These are phyloP conservation scores for Cladosporium sp. DNA, from an alignment of 2,329 filamentous ascomycete genomes.

Conservation along the genomic window DNA sequence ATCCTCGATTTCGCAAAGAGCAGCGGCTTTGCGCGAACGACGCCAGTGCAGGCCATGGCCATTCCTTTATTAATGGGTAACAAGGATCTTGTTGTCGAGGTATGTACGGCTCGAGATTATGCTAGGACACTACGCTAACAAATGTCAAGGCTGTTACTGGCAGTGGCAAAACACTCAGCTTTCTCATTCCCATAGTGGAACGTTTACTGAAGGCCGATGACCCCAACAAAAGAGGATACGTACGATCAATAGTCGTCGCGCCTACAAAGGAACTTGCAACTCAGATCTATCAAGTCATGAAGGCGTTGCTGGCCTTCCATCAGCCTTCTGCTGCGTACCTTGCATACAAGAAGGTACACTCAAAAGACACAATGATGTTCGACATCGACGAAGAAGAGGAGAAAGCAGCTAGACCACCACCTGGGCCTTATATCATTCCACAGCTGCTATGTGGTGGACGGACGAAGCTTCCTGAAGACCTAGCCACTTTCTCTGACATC, in stretches of 20 bases:
- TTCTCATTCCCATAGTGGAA: constrained; percentile 77
- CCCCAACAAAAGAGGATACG: constrained; percentile 81
- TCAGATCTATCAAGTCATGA: constrained; percentile 81
- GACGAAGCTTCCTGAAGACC: constrained; percentile 76
- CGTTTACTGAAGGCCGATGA: constrained; percentile 75
- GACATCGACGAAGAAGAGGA: constrained; percentile 39
- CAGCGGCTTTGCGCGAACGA: constrained; percentile 85
- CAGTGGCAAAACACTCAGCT: constrained; percentile 85
- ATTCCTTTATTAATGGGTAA: constrained; percentile 84
- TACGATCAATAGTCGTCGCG: constrained; percentile 86
- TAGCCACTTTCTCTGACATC: constrained; percentile 76
- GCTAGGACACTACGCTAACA: neutral
- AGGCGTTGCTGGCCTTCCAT: constrained; percentile 78
- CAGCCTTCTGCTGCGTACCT: constrained; percentile 67
- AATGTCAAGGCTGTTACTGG: constrained; percentile 69
- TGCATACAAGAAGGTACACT: constrained; percentile 41
- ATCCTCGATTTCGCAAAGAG: constrained; percentile 75
- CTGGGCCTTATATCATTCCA: constrained; percentile 60
- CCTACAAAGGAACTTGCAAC: constrained; percentile 87
- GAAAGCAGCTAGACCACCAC: constrained; percentile 28
- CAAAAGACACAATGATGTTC: constrained; percentile 28
- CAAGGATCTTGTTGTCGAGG: constrained; percentile 89
- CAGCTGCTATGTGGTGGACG: constrained; percentile 84
- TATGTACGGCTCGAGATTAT: constrained; percentile 26
- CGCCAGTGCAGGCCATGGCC: constrained; percentile 89